A percentile compares a stretch with the other conserved stretches of the same genome.
Conservation (phyloP, 2,329 filamentous ascomycete genomes). For the Diplodia corticola region DNA sequence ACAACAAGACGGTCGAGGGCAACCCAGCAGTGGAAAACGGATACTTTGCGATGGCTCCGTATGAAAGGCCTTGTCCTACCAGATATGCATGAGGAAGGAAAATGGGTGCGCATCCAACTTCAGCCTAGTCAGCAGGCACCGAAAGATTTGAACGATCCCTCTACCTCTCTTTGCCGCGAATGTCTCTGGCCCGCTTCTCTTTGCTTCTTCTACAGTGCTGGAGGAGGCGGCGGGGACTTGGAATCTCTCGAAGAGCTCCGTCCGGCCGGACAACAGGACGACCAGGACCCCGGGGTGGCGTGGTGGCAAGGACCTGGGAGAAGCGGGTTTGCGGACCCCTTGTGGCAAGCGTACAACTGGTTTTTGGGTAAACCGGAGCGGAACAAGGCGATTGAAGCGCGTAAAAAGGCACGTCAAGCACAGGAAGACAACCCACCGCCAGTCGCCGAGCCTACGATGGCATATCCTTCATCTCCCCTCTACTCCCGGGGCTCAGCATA, state of each 20-base stretch:
- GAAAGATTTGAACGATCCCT: constrained; percentile 9
- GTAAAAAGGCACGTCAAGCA: constrained; percentile 45
- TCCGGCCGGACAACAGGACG: constrained; percentile 18
- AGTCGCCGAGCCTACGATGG: constrained; percentile 33
- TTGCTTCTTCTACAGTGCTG: constrained; percentile 28
- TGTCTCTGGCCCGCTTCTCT: constrained; percentile 40
- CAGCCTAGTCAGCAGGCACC: constrained; percentile 2
- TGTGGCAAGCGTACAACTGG: constrained; percentile 41
- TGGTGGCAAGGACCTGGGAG: constrained; percentile 12
- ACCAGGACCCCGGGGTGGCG: not conserved
- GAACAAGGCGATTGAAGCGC: constrained; percentile 39
- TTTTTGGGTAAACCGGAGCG: constrained; percentile 37
- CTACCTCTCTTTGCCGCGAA: constrained; percentile 24
- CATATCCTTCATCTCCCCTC: constrained; percentile 40
- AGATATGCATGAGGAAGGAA: constrained; percentile 28
- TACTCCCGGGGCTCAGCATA: constrained; percentile 37
- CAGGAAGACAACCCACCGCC: constrained; percentile 52
- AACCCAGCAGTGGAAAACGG: constrained; percentile 33
- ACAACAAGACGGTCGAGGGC: constrained; percentile 2
- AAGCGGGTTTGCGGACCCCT: constrained; percentile 38
- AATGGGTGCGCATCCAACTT: constrained; percentile 21
- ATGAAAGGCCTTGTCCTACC: constrained; percentile 38
- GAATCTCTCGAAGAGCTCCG: constrained; percentile 9
- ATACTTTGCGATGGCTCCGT: constrained; percentile 36
- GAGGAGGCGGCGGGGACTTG: not conserved